Base-by-base conservation (phyloP, 75 land plant species). In the Picea sitchensis region DNA sequence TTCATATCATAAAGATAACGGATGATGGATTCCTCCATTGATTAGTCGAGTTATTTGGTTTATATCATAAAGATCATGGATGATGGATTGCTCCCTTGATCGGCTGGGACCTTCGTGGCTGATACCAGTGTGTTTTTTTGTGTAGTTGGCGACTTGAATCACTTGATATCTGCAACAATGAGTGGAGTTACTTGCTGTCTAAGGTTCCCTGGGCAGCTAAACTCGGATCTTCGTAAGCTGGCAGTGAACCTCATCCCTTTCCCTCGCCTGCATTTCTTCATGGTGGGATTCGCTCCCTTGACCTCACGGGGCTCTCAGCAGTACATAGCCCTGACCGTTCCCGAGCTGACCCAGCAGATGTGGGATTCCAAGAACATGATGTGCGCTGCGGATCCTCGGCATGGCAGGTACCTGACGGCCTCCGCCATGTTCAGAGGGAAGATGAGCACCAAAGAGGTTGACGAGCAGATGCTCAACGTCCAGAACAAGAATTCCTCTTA, bases 401-500 rank as follows among this genome's bases (percentile, higher is more conserved):
- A 75, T 54, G 87, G 87, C 14, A 77, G 87, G 58, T 85, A 84
- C 81, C 80, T 85, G 56, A 85, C 87, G 2, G 87, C 87, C 36
- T 86, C 88, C 0, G 88, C 88, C 63, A 86, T 86, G 88, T 86
- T 86, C 85, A 69, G 87, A 56, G 87, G 87, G 3, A 78, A 76
- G 75, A 86, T 86, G 88, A 85, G 87, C 82, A 86, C 87, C 75
- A 86, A 86, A 47, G 88, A 86, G 20, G 88, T 86, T 3, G 88
- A 86, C 59, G 88, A 86, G 79, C 88, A 86, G 73, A 83, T 86
- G 82, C 63, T 84, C 21, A 80, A 81, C 26, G 87, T 87, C n/a
- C 88, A 86, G 76, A 85, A 85, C 88, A 85, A 86, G 80, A 87
- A 87, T 76, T 85, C 88, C 36, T 87, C 88, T 41, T 87, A 85